Percentiles rank a stretch among this genome's conserved stretches.
Conservation (phyloP, 2,329 filamentous ascomycete genomes). For the Paramyrothecium sp. region DNA sequence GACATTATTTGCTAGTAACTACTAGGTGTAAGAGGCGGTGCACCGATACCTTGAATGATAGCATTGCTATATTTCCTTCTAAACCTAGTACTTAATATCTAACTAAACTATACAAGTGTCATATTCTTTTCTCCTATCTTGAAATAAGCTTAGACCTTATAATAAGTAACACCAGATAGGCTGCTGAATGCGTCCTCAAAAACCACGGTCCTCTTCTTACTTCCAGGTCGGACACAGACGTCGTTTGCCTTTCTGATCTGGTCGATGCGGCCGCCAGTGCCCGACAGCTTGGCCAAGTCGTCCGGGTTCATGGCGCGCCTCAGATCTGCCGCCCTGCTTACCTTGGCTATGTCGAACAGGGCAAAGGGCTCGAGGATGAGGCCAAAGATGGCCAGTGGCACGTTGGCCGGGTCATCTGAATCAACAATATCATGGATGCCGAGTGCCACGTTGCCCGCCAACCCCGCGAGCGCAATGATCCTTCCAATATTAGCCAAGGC, state of each 20-base stretch:
- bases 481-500: background rate
- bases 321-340: background rate
- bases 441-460: conserved; percentile 4
- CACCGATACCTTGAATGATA: background rate
- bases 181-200: too few species aligned
- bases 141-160: too few species aligned
- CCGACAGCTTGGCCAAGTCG: background rate
- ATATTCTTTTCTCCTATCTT: too few species aligned
- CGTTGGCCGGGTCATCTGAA: conserved; percentile 8
- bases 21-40: background rate
- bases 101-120: too few species aligned
- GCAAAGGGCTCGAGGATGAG: too few species aligned
- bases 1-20: background rate
- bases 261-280: background rate
- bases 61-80: background rate
- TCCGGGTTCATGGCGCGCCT: background rate
- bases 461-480: background rate
- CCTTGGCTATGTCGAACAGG: conserved; percentile 5
- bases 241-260: background rate
- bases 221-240: too few species aligned
- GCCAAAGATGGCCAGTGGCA: conserved; percentile 12
- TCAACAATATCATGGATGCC: conserved; percentile 15
- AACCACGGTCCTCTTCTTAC: too few species aligned
- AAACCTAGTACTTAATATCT: too few species aligned
- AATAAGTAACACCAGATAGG: too few species aligned